phyloP scores from a whole-genome alignment of 306 rosid species.

The Dryas octopetala region DNA sequence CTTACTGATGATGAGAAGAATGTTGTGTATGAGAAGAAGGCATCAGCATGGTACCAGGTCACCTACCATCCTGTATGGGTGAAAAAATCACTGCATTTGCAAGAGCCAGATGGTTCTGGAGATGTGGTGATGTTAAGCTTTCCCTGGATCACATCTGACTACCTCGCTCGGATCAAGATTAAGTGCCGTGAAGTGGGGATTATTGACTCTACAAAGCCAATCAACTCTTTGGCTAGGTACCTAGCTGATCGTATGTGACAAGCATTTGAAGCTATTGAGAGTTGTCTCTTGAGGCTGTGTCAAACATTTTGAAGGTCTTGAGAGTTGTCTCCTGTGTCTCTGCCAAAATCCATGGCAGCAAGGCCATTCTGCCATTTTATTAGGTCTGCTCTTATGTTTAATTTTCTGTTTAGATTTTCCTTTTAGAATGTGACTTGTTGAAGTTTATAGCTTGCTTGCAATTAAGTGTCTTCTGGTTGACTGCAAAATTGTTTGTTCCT shows the following conservation, averaged over 20 bases:
- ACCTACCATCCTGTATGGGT: slow-evolving; percentile 83
- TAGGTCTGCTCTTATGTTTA: not conserved
- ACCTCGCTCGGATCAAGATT: slow-evolving; percentile 79
- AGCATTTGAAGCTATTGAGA: slow-evolving; percentile 4
- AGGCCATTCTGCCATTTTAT: slow-evolving; percentile 29
- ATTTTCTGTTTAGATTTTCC: not conserved
- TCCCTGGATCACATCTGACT: slow-evolving; percentile 83
- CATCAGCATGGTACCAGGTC: slow-evolving; percentile 87
- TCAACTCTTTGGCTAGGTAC: slow-evolving; percentile 56
- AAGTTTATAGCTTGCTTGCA: slow-evolving; percentile 4
- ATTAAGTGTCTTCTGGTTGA: not conserved
- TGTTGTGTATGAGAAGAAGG: slow-evolving; percentile 64
- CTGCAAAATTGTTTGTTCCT: not conserved
- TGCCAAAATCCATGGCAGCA: slow-evolving; percentile 13
- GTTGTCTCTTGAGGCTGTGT: slow-evolving; percentile 3
- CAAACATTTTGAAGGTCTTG: not conserved
- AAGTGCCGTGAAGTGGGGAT: slow-evolving; percentile 27
- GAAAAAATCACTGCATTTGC: slow-evolving; percentile 40
- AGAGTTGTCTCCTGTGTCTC: not conserved
- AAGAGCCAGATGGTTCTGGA: slow-evolving; percentile 37
- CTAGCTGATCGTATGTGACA: slow-evolving; percentile 57
- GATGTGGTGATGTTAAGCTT: slow-evolving; percentile 61
- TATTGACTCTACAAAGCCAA: slow-evolving; percentile 51
- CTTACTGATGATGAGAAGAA: slow-evolving; percentile 64
- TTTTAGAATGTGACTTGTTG: not conserved